Evolutionary conservation across 768 basidiomycete genomes (phyloP), one percentile per base, ranked within the genome.

Genomic region (Lactarius quietus): DNA sequence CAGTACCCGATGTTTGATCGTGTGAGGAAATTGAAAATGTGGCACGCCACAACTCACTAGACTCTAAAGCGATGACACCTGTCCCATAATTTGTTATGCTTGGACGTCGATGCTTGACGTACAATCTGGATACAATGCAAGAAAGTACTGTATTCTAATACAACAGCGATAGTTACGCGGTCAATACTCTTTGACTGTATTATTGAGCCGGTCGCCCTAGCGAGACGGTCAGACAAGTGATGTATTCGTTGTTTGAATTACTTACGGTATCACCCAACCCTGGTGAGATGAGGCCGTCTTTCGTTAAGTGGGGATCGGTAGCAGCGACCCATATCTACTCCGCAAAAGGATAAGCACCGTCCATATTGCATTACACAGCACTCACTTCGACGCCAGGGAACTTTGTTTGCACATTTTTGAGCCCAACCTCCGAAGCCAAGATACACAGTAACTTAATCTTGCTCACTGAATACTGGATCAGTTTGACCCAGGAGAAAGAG

Each of bases 241-340:
- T 35, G n/a, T 36, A 33, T 35, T 26, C 7, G 20, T 15, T 1
- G 14, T 20, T 35, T 43, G 38, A 26, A 35, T 26, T 36, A 81
- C 90, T 73, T 72, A 92, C 93, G 29, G 92, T 86, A 75, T 97
- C 95, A 6, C 95, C 95, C 52, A 96, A 81, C 23, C 95, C 95
- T 12, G 95, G 95, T n/a, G 78, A 82, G 65, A 98, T 90, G 68
- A 93, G 79, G 8, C 95, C 96, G 20, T 90, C 83, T 0, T 68
- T 52, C 0, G 92, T 95, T 67, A 98, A 74, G 0, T 80, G 73
- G 7, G 86, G 76, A 72, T 97, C 95, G 14, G 95, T 83, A 1
- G 86, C 91, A 23, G 90, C 92, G 45, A 86, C 87, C 89, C 90
- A 96, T 48, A 96, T 88, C 94, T 95, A 66, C 28, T 23, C 48